Evolutionary conservation across 163 green algal species (phyloP).

Genomic region (Scenedesmus sp.): DNA sequence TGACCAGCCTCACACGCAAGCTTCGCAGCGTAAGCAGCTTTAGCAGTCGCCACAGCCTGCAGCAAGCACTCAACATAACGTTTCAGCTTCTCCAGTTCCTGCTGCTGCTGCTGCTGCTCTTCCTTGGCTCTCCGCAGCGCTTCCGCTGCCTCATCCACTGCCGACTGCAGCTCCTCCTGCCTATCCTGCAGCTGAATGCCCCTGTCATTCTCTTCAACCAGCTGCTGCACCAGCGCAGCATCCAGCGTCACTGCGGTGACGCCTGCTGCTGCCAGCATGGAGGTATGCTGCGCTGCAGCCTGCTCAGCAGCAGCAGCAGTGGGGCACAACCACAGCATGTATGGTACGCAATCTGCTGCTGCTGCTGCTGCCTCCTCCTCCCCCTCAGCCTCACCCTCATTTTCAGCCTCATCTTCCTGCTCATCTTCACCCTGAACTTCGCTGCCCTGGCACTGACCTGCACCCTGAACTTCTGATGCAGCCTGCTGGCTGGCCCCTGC

Average conservation of each 20-base stretch:
- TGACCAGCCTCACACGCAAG: background rate
- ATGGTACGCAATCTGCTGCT: background rate
- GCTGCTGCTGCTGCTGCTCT: background rate
- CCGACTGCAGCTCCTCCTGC: background rate
- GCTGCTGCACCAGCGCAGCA: background rate
- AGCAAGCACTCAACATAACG: background rate
- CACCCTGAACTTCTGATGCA: background rate
- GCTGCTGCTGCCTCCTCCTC: background rate
- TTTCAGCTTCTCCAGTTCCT: background rate
- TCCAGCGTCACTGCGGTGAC: background rate
- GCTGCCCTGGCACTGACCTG: background rate
- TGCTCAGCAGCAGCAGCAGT: background rate
- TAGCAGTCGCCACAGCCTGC: background rate
- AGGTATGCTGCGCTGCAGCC: constrained; percentile 9
- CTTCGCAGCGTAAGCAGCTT: background rate
- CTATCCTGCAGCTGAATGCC: background rate
- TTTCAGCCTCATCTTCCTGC: background rate
- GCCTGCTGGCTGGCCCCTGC: background rate
- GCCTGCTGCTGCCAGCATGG: background rate
- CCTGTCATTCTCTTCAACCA: background rate
- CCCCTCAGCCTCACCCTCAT: background rate
- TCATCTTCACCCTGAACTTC: background rate
- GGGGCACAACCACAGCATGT: constrained; percentile 12
- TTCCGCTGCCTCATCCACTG: background rate
- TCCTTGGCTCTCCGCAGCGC: background rate